Evolutionary conservation across 768 basidiomycete genomes (phyloP), one percentile per base, ranked within the genome.

Genomic region (Postia placenta): DNA sequence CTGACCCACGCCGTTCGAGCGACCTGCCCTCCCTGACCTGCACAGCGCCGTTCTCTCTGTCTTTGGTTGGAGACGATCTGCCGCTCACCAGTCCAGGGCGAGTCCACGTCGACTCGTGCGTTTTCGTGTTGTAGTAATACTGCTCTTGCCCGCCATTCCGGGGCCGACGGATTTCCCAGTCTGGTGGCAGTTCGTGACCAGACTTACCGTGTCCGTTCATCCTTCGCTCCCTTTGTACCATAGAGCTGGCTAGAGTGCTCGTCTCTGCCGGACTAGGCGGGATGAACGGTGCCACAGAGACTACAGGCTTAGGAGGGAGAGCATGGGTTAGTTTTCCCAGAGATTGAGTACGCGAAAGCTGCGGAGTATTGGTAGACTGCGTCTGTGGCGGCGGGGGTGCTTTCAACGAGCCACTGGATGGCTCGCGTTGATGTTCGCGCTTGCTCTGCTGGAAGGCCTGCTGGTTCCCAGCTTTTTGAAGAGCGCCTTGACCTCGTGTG

Each of bases 261-360:
- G 75, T 77, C 45, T 78, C 73, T 54, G 79, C 74, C 62, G 80
- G 76, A 41, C 77, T 74, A 54, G 79, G 71, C 3, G 48, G 58
- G 17, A 53, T 63, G 60, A 74, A 77, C 48, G 76, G 73, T 44
- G 77, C 73, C 53, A 57, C 72, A 39, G 74, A 68, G 39, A 74
- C 68, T 26, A 76, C 69, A 40, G 83, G 83, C 64, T 85, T 86
- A 2, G 83, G 78, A 17, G 83, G 83, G 15, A 86, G 69, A 24
- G 81, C 81, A 59, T 86, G 83, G n/a, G 74, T 79, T 40, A 83
- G 45, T 43, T 76, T 71, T 40, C 69, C 66, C 47, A 67, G 56
- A 23, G 62, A 62, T 23, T 62, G 58, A 22, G 66, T 50, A 15
- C 63, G 69, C 35, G 49, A 42, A 26, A 60, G 55, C 23, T 58